phyloP scores from a whole-genome alignment of 768 basidiomycete species.

The Hericium alpestre region DNA sequence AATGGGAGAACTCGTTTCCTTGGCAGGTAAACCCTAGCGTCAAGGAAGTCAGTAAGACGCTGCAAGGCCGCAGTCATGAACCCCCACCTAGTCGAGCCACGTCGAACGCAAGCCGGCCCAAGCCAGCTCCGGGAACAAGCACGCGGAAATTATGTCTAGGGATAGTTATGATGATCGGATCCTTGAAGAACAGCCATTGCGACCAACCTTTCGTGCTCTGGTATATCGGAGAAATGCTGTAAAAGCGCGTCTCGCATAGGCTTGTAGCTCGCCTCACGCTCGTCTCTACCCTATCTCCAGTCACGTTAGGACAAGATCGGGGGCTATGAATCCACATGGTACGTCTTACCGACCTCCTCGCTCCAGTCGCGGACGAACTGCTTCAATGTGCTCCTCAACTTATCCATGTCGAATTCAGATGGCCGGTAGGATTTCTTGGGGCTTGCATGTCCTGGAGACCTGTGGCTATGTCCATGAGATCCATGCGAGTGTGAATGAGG shows the following conservation, averaged over 20 bases:
- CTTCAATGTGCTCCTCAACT: slow-evolving; percentile 82
- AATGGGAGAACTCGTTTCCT: slow-evolving; percentile 93
- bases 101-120: slow-evolving; percentile 84
- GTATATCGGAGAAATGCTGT: slow-evolving; percentile 47
- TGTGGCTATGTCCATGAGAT: slow-evolving; percentile 7
- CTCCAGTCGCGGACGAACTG: slow-evolving; percentile 91
- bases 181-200: background rate
- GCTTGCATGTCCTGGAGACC: slow-evolving; percentile 6
- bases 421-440: slow-evolving; percentile 30
- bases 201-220: slow-evolving; percentile 27
- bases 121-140: slow-evolving; percentile 82
- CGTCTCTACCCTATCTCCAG: slow-evolving; percentile 50
- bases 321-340: background rate
- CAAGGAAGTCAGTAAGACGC: background rate
- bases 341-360: slow-evolving; percentile 42
- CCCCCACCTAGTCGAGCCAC: slow-evolving; percentile 65
- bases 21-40: slow-evolving; percentile 75
- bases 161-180: background rate
- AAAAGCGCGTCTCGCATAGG: slow-evolving; percentile 75
- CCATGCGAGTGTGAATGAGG: slow-evolving; percentile 13
- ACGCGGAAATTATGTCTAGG: slow-evolving; percentile 55
- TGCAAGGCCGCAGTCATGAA: background rate
- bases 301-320: background rate
- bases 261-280: slow-evolving; percentile 70
- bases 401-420: slow-evolving; percentile 77